Evolutionary conservation across 2,329 filamentous ascomycete species (phyloP), one percentile per base, ranked within the genome.

Genomic region (Aspergillus glaucus): DNA sequence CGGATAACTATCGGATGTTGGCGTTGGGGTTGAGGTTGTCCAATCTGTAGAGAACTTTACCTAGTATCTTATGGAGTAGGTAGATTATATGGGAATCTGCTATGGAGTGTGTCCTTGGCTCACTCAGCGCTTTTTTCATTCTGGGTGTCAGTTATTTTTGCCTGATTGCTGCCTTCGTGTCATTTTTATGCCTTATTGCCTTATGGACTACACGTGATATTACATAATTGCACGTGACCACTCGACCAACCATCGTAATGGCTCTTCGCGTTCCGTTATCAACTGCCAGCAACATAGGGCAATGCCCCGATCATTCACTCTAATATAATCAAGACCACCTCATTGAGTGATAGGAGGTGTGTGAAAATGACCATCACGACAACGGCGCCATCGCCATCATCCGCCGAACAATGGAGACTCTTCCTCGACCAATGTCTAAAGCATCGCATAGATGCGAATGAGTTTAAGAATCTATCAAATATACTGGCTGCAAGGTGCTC

Each of bases 381-480:
- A 6, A 10, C 22, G 14, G 17, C 21, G n/a, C 12, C 22, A 32
- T 26, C 17, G 15, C 59, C 44, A 62, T 56, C 57, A 58, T 58
- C 62, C 46, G 53, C 61, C 44, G 61, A 64, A 53, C 65, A 68
- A 62, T 70, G 67, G 67, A 63, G 55, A 54, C 60, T 58, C 47
- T 66, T 70, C 55, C 56, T 70, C 61, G 57, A 61, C 43, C 62
- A 62, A 53, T 68, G 67, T 56, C 52, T 70, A 48, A 58, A 61
- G 49, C 63, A 64, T 50, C 66, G 67, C 26, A 62, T 69, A 45
- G 67, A 68, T 49, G 64, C 62, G 9, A 56, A 61, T 17, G 66
- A 71, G 42, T 72, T 73, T 57, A 63, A 59, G 40, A 59, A 62
- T 32, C 58, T 72, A 15, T 62, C 62, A n/a, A 63, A 62, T 36